Conservation (phyloP, 192 early-diverging fungal genomes). For the Neocallimastix lanati region DNA sequence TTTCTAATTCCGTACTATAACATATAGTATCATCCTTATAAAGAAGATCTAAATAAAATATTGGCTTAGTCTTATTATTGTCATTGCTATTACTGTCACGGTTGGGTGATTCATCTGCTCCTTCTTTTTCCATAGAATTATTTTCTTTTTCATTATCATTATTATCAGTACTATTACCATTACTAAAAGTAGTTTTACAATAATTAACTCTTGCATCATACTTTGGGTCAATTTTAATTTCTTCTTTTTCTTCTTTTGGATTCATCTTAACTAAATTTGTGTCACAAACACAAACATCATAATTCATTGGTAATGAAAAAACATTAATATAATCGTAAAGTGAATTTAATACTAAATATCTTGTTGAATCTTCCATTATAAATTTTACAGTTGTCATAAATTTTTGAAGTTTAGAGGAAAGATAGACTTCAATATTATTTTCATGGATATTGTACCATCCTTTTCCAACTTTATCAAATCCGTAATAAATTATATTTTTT, state of each 20-base stretch:
- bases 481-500: constrained; percentile 23
- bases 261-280: constrained; percentile 33
- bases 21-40: constrained; percentile 23
- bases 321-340: constrained; percentile 26
- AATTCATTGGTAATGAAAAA: constrained; percentile 16
- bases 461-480: constrained; percentile 42
- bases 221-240: constrained; percentile 7
- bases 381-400: constrained; percentile 42
- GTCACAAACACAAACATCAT: constrained; percentile 22
- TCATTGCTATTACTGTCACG: constrained; percentile 1
- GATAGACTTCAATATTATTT: constrained; percentile 38
- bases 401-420: constrained; percentile 30
- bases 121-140: background rate
- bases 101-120: background rate
- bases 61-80: constrained; percentile 14
- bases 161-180: background rate
- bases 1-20: constrained; percentile 26
- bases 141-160: background rate
- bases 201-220: background rate
- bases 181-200: background rate
- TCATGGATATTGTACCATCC: constrained; percentile 49
- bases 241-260: background rate
- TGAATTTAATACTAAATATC: constrained; percentile 32
- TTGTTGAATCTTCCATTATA: constrained; percentile 40
- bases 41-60: constrained; percentile 32